Base-by-base conservation (phyloP, 108 stramenopile genomes). In the Discostella stelligeroides region DNA sequence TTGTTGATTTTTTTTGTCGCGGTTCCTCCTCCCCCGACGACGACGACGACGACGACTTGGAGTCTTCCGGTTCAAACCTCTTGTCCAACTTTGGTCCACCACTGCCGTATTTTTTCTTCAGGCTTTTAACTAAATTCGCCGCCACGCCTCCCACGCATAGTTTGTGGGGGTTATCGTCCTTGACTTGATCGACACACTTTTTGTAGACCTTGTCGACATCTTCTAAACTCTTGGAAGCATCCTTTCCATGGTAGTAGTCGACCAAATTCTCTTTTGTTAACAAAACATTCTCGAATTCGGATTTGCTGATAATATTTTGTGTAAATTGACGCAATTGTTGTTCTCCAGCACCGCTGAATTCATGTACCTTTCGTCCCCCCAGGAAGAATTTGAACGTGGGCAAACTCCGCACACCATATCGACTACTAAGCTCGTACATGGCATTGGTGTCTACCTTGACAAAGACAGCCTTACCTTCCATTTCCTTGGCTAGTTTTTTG, bases 361-460 rank as follows among this genome's bases (percentile, higher is more conserved):
- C 88, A 46, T 92, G 65, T n/a, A 85, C 64, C 70, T 89, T 87
- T 49, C 82, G 82, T 15, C 94, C 95, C n/a, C 78, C 84, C 27
- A 89, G 48, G 73, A 92, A 95, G 81, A 90, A 94, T 43, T 86
- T 81, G 76, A 97, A 97, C 14, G 97, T 97, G 17, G 97, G 97
- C 43, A 96, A 72, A 51, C 85, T 87, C 29, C 91, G 82, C 37
- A 97, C 87, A 28, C 83, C 86, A 48, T 91, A 92, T 4, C 90
- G 84, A 0, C 56, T 28, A 27, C 72, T 64, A 13, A 92, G 63
- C 69, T 92, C 89, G 61, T 89, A 79, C 63, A 87, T 82, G 15
- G 85, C 85, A 47, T 90, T 89, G 61, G 91, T 92, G 54, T 97
- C 92, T 21, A 97, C 91, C 75, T 97, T 97, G 69, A 92, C 93